A percentile compares a stretch with the other conserved stretches of the same genome.
These are phyloP conservation scores for Cucurbita moschata DNA, from an alignment of 306 rosid species.

Conservation along the genomic window DNA sequence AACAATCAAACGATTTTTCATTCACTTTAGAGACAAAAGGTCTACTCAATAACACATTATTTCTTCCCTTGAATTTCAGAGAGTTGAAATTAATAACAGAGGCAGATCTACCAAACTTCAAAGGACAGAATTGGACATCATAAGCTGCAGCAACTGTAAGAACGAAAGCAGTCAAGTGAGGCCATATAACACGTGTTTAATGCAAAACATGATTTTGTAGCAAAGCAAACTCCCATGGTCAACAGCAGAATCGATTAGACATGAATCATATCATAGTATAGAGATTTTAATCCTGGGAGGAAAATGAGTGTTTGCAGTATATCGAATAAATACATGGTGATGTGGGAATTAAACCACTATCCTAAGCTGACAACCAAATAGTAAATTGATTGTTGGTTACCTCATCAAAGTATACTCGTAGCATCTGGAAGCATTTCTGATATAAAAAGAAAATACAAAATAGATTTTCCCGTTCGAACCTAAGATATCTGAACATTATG, in stretches of 20 bases:
- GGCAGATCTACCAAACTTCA: constrained; percentile 11
- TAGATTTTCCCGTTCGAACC: neutral
- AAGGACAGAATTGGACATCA: constrained; percentile 14
- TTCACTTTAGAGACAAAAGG: constrained; percentile 16
- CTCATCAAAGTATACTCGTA: neutral
- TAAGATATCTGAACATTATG: neutral
- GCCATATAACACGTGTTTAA: neutral
- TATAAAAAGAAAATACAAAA: neutral
- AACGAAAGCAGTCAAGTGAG: neutral
- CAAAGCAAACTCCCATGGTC: neutral
- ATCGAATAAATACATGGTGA: neutral
- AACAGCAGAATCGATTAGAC: neutral
- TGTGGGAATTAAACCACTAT: neutral
- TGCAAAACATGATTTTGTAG: neutral
- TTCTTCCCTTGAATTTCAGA: constrained; percentile 10
- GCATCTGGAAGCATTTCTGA: neutral
- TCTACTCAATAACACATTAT: constrained; percentile 19
- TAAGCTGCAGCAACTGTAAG: constrained; percentile 20
- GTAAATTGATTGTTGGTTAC: neutral
- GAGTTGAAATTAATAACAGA: constrained; percentile 9
- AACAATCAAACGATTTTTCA: constrained; percentile 16
- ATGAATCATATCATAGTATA: neutral
- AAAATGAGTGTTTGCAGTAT: neutral
- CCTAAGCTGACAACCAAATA: neutral
- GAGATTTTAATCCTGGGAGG: neutral